phyloP scores from a whole-genome alignment of 2,329 filamentous ascomycete genomes.

The Phialophora tarda region DNA sequence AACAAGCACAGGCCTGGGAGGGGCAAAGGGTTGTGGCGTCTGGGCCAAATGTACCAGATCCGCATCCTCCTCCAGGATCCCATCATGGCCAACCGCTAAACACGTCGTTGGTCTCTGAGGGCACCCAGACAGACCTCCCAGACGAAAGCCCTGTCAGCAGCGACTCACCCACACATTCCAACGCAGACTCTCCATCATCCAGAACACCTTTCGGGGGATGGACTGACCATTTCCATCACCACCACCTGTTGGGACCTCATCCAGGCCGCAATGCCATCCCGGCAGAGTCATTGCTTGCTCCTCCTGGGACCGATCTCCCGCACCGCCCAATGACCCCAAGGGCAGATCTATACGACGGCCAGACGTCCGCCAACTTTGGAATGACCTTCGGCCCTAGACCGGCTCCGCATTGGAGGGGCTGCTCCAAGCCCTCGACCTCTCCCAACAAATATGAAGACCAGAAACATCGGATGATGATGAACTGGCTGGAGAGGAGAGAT shows the following conservation, averaged over 20 bases:
- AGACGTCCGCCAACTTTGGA: constrained; percentile 29
- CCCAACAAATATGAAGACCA: constrained; percentile 31
- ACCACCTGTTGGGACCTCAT: neutral
- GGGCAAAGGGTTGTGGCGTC: neutral
- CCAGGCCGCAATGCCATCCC: neutral
- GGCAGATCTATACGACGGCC: constrained; percentile 34
- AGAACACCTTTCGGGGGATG: constrained; percentile 23
- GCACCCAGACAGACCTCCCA: constrained; percentile 26
- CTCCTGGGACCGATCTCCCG: constrained; percentile 18
- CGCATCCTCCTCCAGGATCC: neutral
- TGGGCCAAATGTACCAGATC: neutral
- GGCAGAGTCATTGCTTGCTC: constrained; percentile 18
- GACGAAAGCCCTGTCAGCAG: neutral
- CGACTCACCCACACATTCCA: constrained; percentile 7
- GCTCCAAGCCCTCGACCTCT: constrained; percentile 20
- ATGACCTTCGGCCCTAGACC: constrained; percentile 30
- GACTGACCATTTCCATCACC: constrained; percentile 25
- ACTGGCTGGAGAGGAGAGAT: constrained; percentile 32
- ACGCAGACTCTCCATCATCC: constrained; percentile 13
- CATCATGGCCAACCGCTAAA: neutral
- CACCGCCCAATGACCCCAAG: constrained; percentile 27
- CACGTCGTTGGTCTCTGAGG: constrained; percentile 22
- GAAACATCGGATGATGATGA: constrained; percentile 36
- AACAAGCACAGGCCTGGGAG: constrained; percentile 8
- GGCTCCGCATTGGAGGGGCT: constrained; percentile 11